These are phyloP conservation scores for Vitis rupestris DNA, from an alignment of 164 flowering plant genomes.

Conservation along the genomic window DNA sequence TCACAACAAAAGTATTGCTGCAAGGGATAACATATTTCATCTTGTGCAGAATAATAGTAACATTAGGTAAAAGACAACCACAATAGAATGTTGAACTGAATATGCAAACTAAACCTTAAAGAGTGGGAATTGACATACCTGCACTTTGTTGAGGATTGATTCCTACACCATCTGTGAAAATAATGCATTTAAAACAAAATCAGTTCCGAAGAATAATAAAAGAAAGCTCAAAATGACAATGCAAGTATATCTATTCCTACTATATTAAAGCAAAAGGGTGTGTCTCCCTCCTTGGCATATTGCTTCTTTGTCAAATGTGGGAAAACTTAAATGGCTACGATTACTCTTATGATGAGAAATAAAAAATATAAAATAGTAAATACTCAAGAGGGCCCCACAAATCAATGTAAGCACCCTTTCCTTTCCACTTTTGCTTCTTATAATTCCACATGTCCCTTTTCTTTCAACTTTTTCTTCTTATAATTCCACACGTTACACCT, in stretches of 20 bases:
- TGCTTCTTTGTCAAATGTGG: too few species aligned
- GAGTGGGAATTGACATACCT: constrained; percentile 36
- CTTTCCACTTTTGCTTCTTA: too few species aligned
- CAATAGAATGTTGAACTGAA: not conserved
- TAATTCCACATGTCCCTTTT: too few species aligned
- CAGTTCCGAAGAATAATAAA: not conserved
- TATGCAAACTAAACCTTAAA: not conserved
- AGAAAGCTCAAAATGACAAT: not conserved
- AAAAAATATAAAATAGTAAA: too few species aligned
- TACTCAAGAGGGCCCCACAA: too few species aligned
- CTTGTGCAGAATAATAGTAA: not conserved
- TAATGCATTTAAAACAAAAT: constrained; percentile 6
- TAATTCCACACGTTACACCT: too few species aligned
- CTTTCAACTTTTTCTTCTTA: too few species aligned
- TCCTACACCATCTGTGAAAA: constrained; percentile 87
- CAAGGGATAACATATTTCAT: not conserved
- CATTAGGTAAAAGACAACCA: not conserved
- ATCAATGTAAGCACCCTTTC: too few species aligned
- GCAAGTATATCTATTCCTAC: not conserved
- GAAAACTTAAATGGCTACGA: too few species aligned
- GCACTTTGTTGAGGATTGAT: constrained; percentile 99
- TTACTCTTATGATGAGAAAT: too few species aligned
- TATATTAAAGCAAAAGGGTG: not conserved
- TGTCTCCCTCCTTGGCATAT: too few species aligned
- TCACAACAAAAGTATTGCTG: too few species aligned